Evolutionary conservation across 257 asterid genomes (phyloP), one percentile per base, ranked within the genome.

Genomic region (Voacanga thouarsii): DNA sequence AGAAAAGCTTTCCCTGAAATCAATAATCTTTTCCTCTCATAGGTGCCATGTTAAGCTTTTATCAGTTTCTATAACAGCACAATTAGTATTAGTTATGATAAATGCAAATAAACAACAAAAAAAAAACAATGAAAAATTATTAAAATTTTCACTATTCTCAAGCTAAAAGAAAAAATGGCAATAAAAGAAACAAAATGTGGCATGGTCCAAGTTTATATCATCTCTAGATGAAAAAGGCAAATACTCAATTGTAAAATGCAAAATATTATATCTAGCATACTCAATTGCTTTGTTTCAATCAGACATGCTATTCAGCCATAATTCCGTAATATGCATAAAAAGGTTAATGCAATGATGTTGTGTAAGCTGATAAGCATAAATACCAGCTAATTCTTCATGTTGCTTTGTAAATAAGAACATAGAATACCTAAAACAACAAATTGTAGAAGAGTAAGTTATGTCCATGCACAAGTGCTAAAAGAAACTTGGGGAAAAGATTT

Each of bases 261-360:
- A 96, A 81, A 96, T 89, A 87, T 93, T 96, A 89, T 93, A 86
- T 84, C 89, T 92, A 80, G 92, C 94, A 81, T 78, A 98, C 88
- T 87, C 89, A 78, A 39, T 43, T 51, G 57, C 57, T 12, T 19
- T 23, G 1, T 51, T 51, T 7, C 21, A 55, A 24, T 47, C 75
- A 78, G 49, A 93, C 99, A 98, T 93, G 99, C 98, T 96, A 85
- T 90, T 89, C 81, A 96, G 92, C 83, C 99, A 88, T 84, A 93
- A 83, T 84, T 96, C 99, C 99, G 93, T 96, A 98, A 96, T 96
- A 85, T 93, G 97, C 83, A 92, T 93, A 90, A 89, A 96, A 65
- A 96, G 97, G 88, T 96, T 94, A 79, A 93, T 84, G 83, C 99
- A 96, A 64, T 96, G 98, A 92, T 92, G 97, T 47, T 82, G 91